Evolutionary conservation across 148 eudicot genomes (phyloP).

Genomic region (Polygonum aviculare): DNA sequence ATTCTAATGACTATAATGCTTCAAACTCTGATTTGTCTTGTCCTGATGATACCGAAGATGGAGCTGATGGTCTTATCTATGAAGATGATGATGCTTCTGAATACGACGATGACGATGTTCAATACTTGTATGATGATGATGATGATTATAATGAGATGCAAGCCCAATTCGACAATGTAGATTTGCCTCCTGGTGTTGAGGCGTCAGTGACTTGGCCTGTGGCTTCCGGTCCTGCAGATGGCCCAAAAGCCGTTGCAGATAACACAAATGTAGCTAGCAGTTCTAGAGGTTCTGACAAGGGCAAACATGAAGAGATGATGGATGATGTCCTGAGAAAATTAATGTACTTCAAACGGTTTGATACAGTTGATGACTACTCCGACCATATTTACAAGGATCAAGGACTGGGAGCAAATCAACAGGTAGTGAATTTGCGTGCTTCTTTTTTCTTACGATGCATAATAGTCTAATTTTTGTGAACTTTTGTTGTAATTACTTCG

Average conservation of each 20-base stretch:
- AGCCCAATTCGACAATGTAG: constrained; percentile 74
- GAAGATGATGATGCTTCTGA: constrained; percentile 29
- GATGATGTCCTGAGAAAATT: constrained; percentile 51
- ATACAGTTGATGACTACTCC: constrained; percentile 55
- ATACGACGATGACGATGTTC: constrained; percentile 28
- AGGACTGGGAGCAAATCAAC: not conserved
- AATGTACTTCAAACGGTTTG: constrained; percentile 53
- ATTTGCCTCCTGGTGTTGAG: constrained; percentile 89
- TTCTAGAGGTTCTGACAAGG: constrained; percentile 25
- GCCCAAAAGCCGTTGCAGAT: not conserved
- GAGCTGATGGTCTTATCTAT: constrained; percentile 17
- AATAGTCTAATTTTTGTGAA: too few species aligned
- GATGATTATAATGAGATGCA: constrained; percentile 49
- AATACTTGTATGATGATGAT: constrained; percentile 14
- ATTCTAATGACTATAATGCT: constrained; percentile 26
- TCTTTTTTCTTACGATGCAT: not conserved
- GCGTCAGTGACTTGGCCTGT: constrained; percentile 63
- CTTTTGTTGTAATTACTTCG: too few species aligned
- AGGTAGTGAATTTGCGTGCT: not conserved
- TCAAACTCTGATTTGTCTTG: constrained; percentile 42
- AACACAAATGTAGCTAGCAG: constrained; percentile 23
- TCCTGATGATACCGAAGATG: constrained; percentile 33
- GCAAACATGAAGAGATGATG: constrained; percentile 25
- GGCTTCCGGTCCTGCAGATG: constrained; percentile 27
- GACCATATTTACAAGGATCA: constrained; percentile 41